Conservation (phyloP, 371 early-diverging fungal species). For the Rhizopus delemar region DNA sequence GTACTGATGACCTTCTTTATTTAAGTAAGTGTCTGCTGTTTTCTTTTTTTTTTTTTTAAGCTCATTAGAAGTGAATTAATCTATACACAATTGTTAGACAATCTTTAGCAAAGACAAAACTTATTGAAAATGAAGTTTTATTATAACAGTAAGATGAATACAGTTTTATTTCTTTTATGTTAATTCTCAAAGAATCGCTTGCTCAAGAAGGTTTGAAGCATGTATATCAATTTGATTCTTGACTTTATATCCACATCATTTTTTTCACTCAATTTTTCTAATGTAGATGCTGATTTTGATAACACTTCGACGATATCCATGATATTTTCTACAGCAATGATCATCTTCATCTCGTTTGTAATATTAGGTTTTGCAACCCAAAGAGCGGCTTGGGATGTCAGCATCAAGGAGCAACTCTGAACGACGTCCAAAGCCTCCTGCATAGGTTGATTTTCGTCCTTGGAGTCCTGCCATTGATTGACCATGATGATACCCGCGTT, state of each 20-base stretch:
- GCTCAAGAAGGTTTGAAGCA: constrained; percentile 13
- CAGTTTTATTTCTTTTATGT: background rate
- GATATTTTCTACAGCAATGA: constrained; percentile 33
- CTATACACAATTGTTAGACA: too few species aligned
- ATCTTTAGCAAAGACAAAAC: too few species aligned
- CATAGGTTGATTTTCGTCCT: background rate
- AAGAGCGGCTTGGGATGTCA: constrained; percentile 34
- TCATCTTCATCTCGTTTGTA: constrained; percentile 19
- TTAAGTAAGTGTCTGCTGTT: too few species aligned
- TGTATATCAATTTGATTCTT: constrained; percentile 11
- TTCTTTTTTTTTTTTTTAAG: too few species aligned
- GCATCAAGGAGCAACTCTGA: constrained; percentile 29
- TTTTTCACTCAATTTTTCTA: constrained; percentile 14
- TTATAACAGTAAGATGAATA: too few species aligned
- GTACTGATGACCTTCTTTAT: too few species aligned
- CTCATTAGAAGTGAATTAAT: too few species aligned
- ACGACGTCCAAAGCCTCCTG: constrained; percentile 22
- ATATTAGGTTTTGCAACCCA: constrained; percentile 42
- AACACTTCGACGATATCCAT: constrained; percentile 28
- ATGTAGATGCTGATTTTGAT: constrained; percentile 11
- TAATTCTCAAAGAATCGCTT: constrained; percentile 14
- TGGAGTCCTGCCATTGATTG: constrained; percentile 21
- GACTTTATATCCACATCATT: constrained; percentile 6
- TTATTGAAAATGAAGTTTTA: too few species aligned
- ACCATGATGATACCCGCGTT: constrained; percentile 24